These are phyloP conservation scores for Phytophthora kernoviae DNA, from an alignment of 352 stramenopile genomes.

Conservation along the genomic window DNA sequence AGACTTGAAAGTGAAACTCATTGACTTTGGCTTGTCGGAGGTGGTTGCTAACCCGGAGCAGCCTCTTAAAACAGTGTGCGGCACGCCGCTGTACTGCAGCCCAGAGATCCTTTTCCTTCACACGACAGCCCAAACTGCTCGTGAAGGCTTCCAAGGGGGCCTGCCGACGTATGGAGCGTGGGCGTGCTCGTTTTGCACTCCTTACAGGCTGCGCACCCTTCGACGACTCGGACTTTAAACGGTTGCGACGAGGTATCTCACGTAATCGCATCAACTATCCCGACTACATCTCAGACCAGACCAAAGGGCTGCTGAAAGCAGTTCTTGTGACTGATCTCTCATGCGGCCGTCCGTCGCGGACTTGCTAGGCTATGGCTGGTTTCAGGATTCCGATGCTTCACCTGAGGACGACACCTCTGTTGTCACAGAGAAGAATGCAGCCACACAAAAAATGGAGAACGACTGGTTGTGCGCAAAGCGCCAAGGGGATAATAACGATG, in stretches of 20 bases:
- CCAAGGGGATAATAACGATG: conserved; percentile 11
- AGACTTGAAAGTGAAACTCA: conserved; percentile 94
- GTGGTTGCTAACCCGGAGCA: conserved; percentile 72
- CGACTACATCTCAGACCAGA: conserved; percentile 58
- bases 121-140: conserved; percentile 13
- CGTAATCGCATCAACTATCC: conserved; percentile 75
- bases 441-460: conserved; percentile 10
- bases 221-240: conserved; percentile 75
- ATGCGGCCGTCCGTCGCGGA: conserved; percentile 65
- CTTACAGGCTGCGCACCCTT: conserved; percentile 82
- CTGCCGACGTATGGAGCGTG: conserved; percentile 80
- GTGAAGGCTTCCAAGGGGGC: conserved; percentile 57
- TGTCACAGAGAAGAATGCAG: conserved; percentile 17
- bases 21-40: conserved; percentile 96
- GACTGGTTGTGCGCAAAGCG: conserved; percentile 27
- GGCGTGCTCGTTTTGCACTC: conserved; percentile 81
- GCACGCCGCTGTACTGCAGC: conserved; percentile 83
- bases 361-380: conserved; percentile 66
- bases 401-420: conserved; percentile 4
- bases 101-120: conserved; percentile 80
- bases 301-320: conserved; percentile 68
- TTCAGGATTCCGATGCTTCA: conserved; percentile 28
- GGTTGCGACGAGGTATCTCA: conserved; percentile 67
- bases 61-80: conserved; percentile 73
- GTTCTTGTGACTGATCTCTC: conserved; percentile 65